These are phyloP conservation scores for Phialocephala subalpina DNA, from an alignment of 2,329 filamentous ascomycete genomes.

Conservation along the genomic window DNA sequence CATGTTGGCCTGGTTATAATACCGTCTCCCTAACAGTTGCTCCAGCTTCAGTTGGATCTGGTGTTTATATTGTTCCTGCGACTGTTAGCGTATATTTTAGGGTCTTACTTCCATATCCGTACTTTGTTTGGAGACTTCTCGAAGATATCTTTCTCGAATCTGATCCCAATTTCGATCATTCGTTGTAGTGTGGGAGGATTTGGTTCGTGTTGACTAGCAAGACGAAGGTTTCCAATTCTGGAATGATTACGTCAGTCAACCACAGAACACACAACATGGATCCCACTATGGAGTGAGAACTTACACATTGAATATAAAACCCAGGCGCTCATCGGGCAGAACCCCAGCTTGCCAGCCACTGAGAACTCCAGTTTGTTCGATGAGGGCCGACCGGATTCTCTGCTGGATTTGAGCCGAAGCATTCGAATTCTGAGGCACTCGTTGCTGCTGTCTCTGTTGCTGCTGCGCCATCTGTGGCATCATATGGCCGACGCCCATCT, in stretches of 20 bases:
- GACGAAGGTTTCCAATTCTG: slow-evolving; percentile 42
- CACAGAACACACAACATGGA: background rate
- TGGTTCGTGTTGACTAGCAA: slow-evolving; percentile 36
- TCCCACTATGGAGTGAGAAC: slow-evolving; percentile 20
- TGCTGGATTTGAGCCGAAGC: slow-evolving; percentile 37
- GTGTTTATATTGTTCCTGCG: slow-evolving; percentile 39
- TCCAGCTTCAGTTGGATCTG: slow-evolving; percentile 38
- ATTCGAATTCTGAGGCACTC: slow-evolving; percentile 24
- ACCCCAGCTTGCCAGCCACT: slow-evolving; percentile 41
- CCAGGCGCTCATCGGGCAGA: slow-evolving; percentile 40
- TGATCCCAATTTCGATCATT: slow-evolving; percentile 41
- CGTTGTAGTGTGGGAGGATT: slow-evolving; percentile 34
- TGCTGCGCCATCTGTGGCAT: slow-evolving; percentile 34
- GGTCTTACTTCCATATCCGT: slow-evolving; percentile 2
- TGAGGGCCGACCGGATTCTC: slow-evolving; percentile 38
- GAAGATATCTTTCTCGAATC: slow-evolving; percentile 43
- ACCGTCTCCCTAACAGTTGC: slow-evolving; percentile 40
- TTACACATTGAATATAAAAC: slow-evolving; percentile 43
- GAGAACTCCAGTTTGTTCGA: slow-evolving; percentile 34
- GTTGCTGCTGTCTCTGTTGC: slow-evolving; percentile 35
- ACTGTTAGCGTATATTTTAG: slow-evolving; percentile 26
- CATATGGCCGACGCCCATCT: slow-evolving; percentile 22
- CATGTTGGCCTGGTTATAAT: slow-evolving; percentile 44
- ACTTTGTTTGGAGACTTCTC: slow-evolving; percentile 41
- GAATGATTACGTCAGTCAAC: slow-evolving; percentile 20